Conservation (phyloP, 2,329 filamentous ascomycete genomes). For the Colletotrichum camelliae region DNA sequence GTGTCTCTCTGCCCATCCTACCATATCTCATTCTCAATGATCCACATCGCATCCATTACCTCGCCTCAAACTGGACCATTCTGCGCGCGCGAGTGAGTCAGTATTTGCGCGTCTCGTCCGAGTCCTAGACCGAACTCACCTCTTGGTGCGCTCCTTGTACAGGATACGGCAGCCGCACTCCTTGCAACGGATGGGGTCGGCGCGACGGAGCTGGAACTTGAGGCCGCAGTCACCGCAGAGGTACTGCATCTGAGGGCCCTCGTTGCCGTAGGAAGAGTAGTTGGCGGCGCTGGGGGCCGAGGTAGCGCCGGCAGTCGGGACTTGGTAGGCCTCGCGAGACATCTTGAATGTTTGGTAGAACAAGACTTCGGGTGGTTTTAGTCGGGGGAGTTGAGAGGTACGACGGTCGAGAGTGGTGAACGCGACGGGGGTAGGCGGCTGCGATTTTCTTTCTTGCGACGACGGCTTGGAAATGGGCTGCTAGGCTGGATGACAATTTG, state of each 20-base stretch:
- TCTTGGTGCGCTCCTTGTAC: conserved; percentile 97
- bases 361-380: neutral
- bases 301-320: conserved; percentile 61
- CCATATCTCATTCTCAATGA: neutral
- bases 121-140: conserved; percentile 61
- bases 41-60: conserved; percentile 50
- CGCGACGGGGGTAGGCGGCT: neutral
- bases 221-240: conserved; percentile 85
- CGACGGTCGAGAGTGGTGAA: neutral
- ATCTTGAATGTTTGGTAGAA: conserved; percentile 35
- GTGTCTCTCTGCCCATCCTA: neutral
- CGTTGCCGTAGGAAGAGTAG: conserved; percentile 47
- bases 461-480: neutral
- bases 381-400: neutral
- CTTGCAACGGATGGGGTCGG: conserved; percentile 84
- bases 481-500: conserved; percentile 17
- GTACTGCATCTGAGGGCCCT: conserved; percentile 68
- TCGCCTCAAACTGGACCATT: conserved; percentile 98
- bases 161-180: conserved; percentile 94
- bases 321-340: conserved; percentile 81
- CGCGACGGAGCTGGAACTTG: conserved; percentile 76
- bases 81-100: conserved; percentile 50
- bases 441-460: neutral
- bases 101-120: neutral
- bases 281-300: conserved; percentile 47